Conservation (phyloP, 2,329 filamentous ascomycete genomes). For the Aureobasidium sp. region DNA sequence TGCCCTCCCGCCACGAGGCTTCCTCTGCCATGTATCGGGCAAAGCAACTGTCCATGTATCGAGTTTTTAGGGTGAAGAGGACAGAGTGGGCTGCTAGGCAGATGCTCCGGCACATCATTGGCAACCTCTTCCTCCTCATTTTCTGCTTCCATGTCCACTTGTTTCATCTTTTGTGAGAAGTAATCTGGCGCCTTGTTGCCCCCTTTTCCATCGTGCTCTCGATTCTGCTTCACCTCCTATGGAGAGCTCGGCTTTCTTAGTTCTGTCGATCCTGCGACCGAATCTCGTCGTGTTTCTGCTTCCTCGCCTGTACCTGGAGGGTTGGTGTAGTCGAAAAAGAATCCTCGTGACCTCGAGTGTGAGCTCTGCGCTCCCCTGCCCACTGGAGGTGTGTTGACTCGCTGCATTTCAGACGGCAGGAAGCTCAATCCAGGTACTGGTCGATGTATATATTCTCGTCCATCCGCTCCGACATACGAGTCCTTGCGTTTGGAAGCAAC, state of each 20-base stretch:
- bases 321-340: constrained; percentile 21
- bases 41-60: constrained; percentile 9
- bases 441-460: background rate
- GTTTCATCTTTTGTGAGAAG: constrained; percentile 12
- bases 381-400: constrained; percentile 24
- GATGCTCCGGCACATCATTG: constrained; percentile 34
- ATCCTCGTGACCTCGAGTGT: constrained; percentile 13
- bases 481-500: background rate
- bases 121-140: constrained; percentile 12
- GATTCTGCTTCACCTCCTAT: background rate
- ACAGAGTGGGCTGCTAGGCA: constrained; percentile 34
- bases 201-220: background rate
- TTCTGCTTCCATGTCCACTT: background rate
- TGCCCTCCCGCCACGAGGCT: background rate
- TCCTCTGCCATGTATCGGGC: constrained; percentile 14
- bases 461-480: background rate
- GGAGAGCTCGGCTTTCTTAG: background rate
- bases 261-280: background rate
- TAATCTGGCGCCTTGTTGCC: background rate
- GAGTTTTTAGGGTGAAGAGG: constrained; percentile 19
- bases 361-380: constrained; percentile 12
- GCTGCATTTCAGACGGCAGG: constrained; percentile 16
- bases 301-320: background rate
- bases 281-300: background rate
- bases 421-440: constrained; percentile 10